A percentile compares a stretch with the other conserved stretches of the same genome.
Conservation (phyloP, 2,329 filamentous ascomycete species). For the Colletotrichum spaethianum region DNA sequence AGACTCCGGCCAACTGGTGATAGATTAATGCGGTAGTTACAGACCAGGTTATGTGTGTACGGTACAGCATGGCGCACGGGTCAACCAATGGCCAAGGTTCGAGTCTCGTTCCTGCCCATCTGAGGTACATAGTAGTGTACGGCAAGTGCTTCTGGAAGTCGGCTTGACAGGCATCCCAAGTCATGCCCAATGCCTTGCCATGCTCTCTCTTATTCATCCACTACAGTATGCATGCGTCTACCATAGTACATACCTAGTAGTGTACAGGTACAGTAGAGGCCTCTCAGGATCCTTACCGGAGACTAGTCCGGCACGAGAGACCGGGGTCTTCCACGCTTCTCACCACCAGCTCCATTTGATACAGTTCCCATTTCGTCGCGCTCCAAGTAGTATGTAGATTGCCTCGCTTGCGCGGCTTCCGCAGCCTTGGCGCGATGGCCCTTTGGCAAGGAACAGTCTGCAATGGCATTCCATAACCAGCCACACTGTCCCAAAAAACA, state of each 20-base stretch:
- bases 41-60: not conserved
- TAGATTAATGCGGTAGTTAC: not conserved
- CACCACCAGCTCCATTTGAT: slow-evolving; percentile 1
- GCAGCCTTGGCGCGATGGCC: slow-evolving; percentile 24
- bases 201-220: not conserved
- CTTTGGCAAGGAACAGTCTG: slow-evolving; percentile 17
- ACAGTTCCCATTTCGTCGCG: slow-evolving; percentile 1
- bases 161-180: not conserved
- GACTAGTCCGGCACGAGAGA: not conserved
- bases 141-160: not conserved
- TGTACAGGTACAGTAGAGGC: no score
- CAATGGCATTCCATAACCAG: slow-evolving; percentile 17
- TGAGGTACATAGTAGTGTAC: not conserved
- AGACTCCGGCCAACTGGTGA: slow-evolving; percentile 19
- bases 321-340: not conserved
- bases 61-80: not conserved
- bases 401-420: slow-evolving; percentile 14
- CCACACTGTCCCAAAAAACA: not conserved
- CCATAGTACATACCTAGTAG: no score
- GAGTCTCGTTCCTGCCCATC: not conserved
- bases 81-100: not conserved
- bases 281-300: not conserved
- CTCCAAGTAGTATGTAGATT: slow-evolving; percentile 33
- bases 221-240: not conserved
- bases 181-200: not conserved